Percentiles rank a stretch among this genome's conserved stretches.
These are phyloP conservation scores for Hippophae rhamnoides DNA, from an alignment of 306 rosid genomes.

Conservation along the genomic window DNA sequence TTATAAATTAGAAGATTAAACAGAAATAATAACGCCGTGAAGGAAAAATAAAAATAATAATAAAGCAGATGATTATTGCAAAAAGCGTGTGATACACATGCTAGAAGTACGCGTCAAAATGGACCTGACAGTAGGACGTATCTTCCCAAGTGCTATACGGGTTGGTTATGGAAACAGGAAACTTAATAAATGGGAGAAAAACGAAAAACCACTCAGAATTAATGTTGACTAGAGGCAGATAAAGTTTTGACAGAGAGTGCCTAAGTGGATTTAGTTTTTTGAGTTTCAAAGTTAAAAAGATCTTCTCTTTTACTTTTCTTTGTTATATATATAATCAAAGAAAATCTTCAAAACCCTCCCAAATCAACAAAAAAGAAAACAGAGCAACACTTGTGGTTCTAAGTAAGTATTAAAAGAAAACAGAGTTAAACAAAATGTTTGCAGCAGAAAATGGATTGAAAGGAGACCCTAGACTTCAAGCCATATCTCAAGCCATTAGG, in stretches of 20 bases:
- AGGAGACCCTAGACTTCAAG: slow-evolving; percentile 95
- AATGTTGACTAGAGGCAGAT: slow-evolving; percentile 1
- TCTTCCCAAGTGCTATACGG: slow-evolving; percentile 23
- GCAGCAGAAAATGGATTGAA: slow-evolving; percentile 86
- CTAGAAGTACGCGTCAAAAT: slow-evolving; percentile 15
- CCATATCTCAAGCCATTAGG: slow-evolving; percentile 75
- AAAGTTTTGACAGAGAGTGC: background rate
- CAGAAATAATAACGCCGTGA: too few relatives aligned
- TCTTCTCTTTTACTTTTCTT: too few relatives aligned
- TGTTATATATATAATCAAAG: slow-evolving; percentile 1
- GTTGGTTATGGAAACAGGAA: slow-evolving; percentile 14
- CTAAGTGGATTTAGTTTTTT: slow-evolving; percentile 4
- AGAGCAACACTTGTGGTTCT: background rate
- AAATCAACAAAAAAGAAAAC: slow-evolving; percentile 5
- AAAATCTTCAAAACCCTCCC: background rate
- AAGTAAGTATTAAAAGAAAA: background rate
- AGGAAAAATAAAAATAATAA: too few relatives aligned
- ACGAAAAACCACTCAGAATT: slow-evolving; percentile 11
- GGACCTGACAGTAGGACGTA: slow-evolving; percentile 1
- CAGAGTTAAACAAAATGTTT: slow-evolving; percentile 41
- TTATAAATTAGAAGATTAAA: too few relatives aligned
- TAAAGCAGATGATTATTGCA: too few relatives aligned
- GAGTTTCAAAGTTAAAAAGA: too few relatives aligned
- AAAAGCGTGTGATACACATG: slow-evolving; percentile 12
- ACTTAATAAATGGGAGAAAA: slow-evolving; percentile 22